Base-by-base conservation (phyloP, 768 basidiomycete genomes). In the Xanthoconium purpureum region DNA sequence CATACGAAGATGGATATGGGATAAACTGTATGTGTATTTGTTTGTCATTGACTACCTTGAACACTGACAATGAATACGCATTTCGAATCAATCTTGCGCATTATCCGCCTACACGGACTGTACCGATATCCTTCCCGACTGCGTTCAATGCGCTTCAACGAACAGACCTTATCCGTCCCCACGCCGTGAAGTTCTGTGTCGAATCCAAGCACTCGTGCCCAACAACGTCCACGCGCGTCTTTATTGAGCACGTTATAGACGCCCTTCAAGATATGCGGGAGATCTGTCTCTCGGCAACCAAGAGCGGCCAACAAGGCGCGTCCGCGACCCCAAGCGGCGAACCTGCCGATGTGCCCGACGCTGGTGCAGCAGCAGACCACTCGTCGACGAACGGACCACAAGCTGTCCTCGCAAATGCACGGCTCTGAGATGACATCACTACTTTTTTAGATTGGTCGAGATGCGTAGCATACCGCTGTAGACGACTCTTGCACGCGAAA, bases 151-250 rank as follows among this genome's bases (percentile, higher is more conserved):
- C 24, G 24, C 24, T 24, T 24, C 44, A 20, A 37, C 12, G 40
- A 44, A 38, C 62, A 96, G 95, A 97, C 71, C 81, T 96, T 55
- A 82, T 89, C 54, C 91, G 87, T 14, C 83, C 87, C 14, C 74
- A 85, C 42, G 77, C 85, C 55, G 78, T 98, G 66, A 95, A 94
- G 71, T 94, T 97, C 73, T 94, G 96, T 3, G 85, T 97, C 67
- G 96, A 98, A 69, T 91, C 89, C 44, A 98, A 98, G 70, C 74
- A 78, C 57, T 88, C 88, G 6, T 84, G 78, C 57, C 66, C 79
- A 5, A 65, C 73, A 17, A 95, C 94, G 17, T 90, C 89, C 17
- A 96, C 93, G 14, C 69, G 75, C 9, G 54, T 56, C 28, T 89
- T 96, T 69, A 86, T 88, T 63, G 66, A 75, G 45, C 80, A 82